Evolutionary conservation across 2,329 filamentous ascomycete genomes (phyloP).

Genomic region (Nothopassalora personata): DNA sequence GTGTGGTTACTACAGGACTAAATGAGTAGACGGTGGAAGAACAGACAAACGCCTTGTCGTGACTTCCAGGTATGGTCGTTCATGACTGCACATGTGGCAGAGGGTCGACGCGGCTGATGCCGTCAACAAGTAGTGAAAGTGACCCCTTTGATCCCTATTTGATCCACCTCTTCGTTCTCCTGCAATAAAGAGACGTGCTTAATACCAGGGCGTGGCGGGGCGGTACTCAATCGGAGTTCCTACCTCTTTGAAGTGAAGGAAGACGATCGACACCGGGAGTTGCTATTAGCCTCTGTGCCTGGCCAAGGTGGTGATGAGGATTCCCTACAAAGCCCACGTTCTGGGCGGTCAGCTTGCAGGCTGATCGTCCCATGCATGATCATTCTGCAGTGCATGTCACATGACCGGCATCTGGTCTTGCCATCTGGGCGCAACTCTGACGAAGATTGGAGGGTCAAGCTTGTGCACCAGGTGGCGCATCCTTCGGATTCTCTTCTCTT

Average conservation of each 20-base stretch:
- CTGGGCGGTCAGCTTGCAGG: constrained; percentile 12
- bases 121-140: constrained; percentile 15
- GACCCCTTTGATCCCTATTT: constrained; percentile 19
- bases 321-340: constrained; percentile 8
- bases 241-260: constrained; percentile 24
- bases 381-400: neutral
- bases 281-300: constrained; percentile 17
- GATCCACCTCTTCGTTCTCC: constrained; percentile 23
- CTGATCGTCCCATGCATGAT: constrained; percentile 9
- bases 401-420: constrained; percentile 1
- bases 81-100: constrained; percentile 4
- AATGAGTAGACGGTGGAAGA: constrained; percentile 1
- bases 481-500: constrained; percentile 9
- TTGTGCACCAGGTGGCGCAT: constrained; percentile 5
- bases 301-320: constrained; percentile 10
- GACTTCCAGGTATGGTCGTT: constrained; percentile 2
- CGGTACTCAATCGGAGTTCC: constrained; percentile 32
- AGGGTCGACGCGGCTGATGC: constrained; percentile 12
- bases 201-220: constrained; percentile 19
- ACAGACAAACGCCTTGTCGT: constrained; percentile 14
- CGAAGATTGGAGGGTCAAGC: constrained; percentile 1
- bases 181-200: constrained; percentile 24
- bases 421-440: neutral
- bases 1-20: neutral
- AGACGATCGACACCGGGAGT: constrained; percentile 21